phyloP scores from a whole-genome alignment of 345 rosid genomes.

The Lagerstroemia speciosa region DNA sequence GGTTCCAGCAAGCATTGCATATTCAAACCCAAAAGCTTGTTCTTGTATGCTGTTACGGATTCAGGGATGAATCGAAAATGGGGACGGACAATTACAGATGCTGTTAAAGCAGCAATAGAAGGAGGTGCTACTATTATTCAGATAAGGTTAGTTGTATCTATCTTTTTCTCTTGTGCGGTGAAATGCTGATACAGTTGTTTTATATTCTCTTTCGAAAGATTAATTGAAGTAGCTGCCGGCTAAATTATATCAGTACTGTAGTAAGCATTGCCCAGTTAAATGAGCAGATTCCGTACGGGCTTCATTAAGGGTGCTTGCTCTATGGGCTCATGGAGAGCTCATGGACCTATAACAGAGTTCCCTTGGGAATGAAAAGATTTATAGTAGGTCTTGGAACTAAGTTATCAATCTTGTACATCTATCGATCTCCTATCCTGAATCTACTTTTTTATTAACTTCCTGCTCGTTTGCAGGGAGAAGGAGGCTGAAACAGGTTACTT shows the following conservation, averaged over 20 bases:
- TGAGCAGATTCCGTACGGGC: no score
- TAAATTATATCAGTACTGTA: background rate
- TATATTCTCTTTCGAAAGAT: background rate
- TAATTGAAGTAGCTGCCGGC: background rate
- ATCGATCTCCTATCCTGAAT: background rate
- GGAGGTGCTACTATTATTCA: constrained; percentile 94
- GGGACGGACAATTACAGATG: constrained; percentile 54
- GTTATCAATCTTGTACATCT: background rate
- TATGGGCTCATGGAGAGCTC: no score
- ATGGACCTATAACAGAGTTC: no score
- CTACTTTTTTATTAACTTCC: background rate
- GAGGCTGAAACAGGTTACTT: constrained; percentile 54
- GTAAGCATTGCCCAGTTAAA: no score
- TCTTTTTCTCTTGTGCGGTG: background rate
- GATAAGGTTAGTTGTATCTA: constrained; percentile 45
- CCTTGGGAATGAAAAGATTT: no score
- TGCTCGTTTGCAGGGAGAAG: constrained; percentile 48
- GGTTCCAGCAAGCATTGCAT: constrained; percentile 18
- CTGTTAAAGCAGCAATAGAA: constrained; percentile 65
- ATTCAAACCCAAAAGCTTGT: constrained; percentile 57
- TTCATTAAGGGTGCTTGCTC: no score
- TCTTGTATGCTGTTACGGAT: constrained; percentile 88
- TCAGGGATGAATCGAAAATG: constrained; percentile 72
- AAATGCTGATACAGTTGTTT: background rate
- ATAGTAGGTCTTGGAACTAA: no score